Evolutionary conservation across 805 yeast species (phyloP).

Genomic region (Naumovozyma baii): DNA sequence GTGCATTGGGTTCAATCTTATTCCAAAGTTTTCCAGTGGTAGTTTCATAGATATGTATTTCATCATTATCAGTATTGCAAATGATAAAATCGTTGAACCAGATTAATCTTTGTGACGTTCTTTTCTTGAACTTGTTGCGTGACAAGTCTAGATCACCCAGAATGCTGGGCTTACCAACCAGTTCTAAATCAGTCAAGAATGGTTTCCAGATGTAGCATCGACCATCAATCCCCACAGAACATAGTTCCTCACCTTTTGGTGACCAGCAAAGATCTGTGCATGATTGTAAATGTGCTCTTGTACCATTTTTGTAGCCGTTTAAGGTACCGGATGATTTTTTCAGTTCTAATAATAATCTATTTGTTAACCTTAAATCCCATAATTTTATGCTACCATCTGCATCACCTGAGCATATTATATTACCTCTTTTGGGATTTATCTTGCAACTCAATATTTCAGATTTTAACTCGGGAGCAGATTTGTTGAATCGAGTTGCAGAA

Average conservation of each 20-base stretch:
- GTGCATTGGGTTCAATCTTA: conserved; percentile 12
- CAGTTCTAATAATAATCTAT: conserved; percentile 19
- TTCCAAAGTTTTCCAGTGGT: conserved; percentile 16
- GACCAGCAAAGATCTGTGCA: conserved; percentile 78
- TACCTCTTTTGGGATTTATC: conserved; percentile 62
- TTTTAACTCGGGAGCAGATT: conserved; percentile 37
- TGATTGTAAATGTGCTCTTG: conserved; percentile 63
- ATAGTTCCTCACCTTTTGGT: conserved; percentile 49
- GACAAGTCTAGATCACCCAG: conserved; percentile 19
- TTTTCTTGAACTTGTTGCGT: conserved; percentile 17
- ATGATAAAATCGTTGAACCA: conserved; percentile 15
- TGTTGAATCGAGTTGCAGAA: conserved; percentile 37
- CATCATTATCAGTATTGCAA: conserved; percentile 22
- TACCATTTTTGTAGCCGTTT: neutral
- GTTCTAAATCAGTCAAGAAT: conserved; percentile 3
- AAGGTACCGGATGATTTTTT: neutral
- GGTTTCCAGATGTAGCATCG: conserved; percentile 62
- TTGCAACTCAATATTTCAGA: conserved; percentile 35
- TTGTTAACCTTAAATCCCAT: conserved; percentile 65
- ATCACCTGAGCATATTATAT: conserved; percentile 70
- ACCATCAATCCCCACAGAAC: conserved; percentile 73
- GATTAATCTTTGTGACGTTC: conserved; percentile 19
- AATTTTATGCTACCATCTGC: conserved; percentile 68
- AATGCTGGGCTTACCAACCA: conserved; percentile 1
- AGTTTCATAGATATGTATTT: conserved; percentile 18